These are phyloP conservation scores for Hagleromyces aurorensis DNA, from an alignment of 805 yeast genomes.

Conservation along the genomic window DNA sequence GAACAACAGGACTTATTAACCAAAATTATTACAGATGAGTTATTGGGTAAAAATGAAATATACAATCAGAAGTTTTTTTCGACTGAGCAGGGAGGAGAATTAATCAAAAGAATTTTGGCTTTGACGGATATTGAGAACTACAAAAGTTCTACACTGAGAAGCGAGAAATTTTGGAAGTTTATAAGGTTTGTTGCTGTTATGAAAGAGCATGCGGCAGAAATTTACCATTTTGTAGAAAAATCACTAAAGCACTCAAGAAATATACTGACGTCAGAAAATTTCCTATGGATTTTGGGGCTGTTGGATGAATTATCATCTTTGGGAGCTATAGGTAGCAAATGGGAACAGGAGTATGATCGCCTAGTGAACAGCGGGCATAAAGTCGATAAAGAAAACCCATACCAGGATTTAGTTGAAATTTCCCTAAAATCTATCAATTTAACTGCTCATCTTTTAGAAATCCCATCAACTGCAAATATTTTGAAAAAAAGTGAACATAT, in stretches of 20 bases:
- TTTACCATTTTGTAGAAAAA: conserved; percentile 42
- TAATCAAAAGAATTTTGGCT: conserved; percentile 38
- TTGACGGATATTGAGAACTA: conserved; percentile 21
- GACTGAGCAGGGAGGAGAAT: conserved; percentile 40
- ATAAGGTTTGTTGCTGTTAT: conserved; percentile 42
- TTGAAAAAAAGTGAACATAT: conserved; percentile 30
- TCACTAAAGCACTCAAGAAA: conserved; percentile 29
- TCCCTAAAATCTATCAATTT: conserved; percentile 56
- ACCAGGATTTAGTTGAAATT: conserved; percentile 45
- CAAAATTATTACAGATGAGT: conserved; percentile 22
- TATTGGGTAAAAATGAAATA: conserved; percentile 28
- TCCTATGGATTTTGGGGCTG: conserved; percentile 59
- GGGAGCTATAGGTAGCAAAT: conserved; percentile 72
- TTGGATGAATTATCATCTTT: conserved; percentile 74
- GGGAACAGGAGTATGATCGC: conserved; percentile 56
- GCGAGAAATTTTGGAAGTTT: conserved; percentile 48
- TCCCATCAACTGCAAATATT: conserved; percentile 9
- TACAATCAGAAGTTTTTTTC: conserved; percentile 26
- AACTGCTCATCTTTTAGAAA: conserved; percentile 44
- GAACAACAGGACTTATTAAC: conserved; percentile 19
- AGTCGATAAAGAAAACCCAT: conserved; percentile 39
- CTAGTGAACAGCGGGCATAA: conserved; percentile 38
- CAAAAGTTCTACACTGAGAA: conserved; percentile 37
- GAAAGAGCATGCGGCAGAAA: conserved; percentile 34
- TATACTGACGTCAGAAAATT: conserved; percentile 42